Evolutionary conservation across 148 eudicot genomes (phyloP).

Genomic region (Simmondsia chinensis): DNA sequence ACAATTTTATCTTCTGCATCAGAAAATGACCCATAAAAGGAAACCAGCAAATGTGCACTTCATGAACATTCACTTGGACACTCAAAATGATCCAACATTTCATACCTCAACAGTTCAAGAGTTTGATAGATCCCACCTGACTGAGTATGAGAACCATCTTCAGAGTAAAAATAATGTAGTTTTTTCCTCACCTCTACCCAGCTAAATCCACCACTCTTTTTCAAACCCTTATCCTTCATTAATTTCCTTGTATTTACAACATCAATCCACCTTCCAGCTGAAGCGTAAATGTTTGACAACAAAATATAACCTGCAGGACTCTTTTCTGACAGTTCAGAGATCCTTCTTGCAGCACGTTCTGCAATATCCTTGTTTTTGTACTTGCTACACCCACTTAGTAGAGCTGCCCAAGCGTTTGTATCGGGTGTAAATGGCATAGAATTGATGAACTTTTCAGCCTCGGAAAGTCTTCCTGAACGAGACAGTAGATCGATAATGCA

Average conservation of each 20-base stretch:
- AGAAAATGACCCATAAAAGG: too few species aligned
- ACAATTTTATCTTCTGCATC: too few species aligned
- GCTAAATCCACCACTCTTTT: conserved; percentile 31
- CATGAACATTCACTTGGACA: too few species aligned
- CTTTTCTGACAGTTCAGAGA: conserved; percentile 20
- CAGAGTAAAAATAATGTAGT: conserved; percentile 26
- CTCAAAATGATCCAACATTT: too few species aligned
- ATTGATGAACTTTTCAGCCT: conserved; percentile 27
- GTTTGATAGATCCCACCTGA: too few species aligned
- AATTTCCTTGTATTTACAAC: conserved; percentile 22
- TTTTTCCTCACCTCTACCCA: conserved; percentile 35
- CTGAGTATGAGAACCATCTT: conserved; percentile 29
- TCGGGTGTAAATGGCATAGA: conserved; percentile 28
- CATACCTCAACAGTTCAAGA: too few species aligned
- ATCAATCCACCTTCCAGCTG: conserved; percentile 37
- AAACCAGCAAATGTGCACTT: too few species aligned
- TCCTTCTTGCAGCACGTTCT: too few species aligned
- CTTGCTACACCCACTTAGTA: too few species aligned
- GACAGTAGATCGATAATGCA: conserved; percentile 37
- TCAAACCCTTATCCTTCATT: conserved; percentile 30
- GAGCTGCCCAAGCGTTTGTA: conserved; percentile 28
- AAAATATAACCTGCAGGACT: conserved; percentile 28
- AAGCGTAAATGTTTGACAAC: conserved; percentile 39
- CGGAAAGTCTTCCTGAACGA: conserved; percentile 30
- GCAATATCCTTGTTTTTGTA: too few species aligned